These are phyloP conservation scores for Metschnikowia orientalis DNA, from an alignment of 805 yeast genomes.

Conservation along the genomic window DNA sequence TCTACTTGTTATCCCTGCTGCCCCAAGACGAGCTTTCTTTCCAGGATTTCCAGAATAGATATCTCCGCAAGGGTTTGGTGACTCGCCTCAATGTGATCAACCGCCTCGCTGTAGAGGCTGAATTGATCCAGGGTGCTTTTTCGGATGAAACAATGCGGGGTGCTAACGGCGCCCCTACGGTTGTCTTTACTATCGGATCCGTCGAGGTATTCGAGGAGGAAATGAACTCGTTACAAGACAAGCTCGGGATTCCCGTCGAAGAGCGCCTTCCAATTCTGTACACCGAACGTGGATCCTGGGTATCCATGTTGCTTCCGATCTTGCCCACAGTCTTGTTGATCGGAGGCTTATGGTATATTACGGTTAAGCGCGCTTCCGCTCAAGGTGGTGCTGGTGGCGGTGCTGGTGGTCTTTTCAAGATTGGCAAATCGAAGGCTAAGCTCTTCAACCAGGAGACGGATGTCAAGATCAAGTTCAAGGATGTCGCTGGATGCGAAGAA, in stretches of 20 bases:
- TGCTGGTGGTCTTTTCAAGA: constrained; percentile 73
- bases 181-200: constrained; percentile 82
- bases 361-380: constrained; percentile 47
- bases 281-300: constrained; percentile 60
- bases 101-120: constrained; percentile 66
- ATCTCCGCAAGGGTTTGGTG: constrained; percentile 74
- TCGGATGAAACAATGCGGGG: constrained; percentile 39
- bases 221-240: constrained; percentile 67
- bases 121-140: constrained; percentile 46
- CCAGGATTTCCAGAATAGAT: constrained; percentile 82
- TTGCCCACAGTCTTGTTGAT: constrained; percentile 76
- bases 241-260: constrained; percentile 57
- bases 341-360: constrained; percentile 72
- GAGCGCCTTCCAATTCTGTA: constrained; percentile 78
- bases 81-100: constrained; percentile 70
- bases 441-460: constrained; percentile 88
- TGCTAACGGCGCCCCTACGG: constrained; percentile 39
- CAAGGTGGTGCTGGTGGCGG: constrained; percentile 55
- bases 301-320: constrained; percentile 62
- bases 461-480: constrained; percentile 81
- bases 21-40: constrained; percentile 42
- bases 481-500: constrained; percentile 96
- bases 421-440: constrained; percentile 90
- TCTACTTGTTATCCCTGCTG: constrained; percentile 14
- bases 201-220: constrained; percentile 82